A percentile compares a stretch with the other conserved stretches of the same genome.
phyloP scores from a whole-genome alignment of 768 basidiomycete species.

The Pulveroboletus sp. region DNA sequence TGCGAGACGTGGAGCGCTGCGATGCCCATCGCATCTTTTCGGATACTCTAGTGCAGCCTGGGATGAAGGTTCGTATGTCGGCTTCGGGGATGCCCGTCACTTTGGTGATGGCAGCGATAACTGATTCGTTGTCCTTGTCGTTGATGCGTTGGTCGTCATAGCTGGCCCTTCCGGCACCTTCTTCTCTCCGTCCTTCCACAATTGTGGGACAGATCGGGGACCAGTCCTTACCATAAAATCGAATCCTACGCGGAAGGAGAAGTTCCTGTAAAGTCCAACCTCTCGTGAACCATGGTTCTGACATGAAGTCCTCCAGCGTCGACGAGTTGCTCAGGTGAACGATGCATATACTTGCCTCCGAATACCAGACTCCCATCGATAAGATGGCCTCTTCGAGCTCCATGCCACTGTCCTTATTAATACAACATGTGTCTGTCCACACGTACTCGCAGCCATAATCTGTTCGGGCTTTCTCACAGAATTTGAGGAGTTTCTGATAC shows the following conservation, averaged over 20 bases:
- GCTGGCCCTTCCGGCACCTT: not conserved
- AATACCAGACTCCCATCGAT: constrained; percentile 24
- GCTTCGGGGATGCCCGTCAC: constrained; percentile 19
- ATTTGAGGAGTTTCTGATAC: constrained; percentile 24
- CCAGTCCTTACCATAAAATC: constrained; percentile 24
- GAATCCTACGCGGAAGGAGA: constrained; percentile 18
- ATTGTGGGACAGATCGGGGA: constrained; percentile 15
- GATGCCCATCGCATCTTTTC: constrained; percentile 27
- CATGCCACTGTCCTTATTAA: constrained; percentile 23
- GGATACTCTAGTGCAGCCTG: constrained; percentile 12
- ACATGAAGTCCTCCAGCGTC: constrained; percentile 18
- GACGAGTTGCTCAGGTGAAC: constrained; percentile 20
- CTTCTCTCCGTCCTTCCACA: constrained; percentile 16
- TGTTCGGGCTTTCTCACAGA: constrained; percentile 23
- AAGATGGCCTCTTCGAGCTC: constrained; percentile 28
- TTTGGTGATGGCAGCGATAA: constrained; percentile 12
- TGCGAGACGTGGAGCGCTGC: constrained; percentile 18
- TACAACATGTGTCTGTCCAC: constrained; percentile 28
- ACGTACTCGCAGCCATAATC: constrained; percentile 26
- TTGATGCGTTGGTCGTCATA: constrained; percentile 18
- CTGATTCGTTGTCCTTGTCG: constrained; percentile 19
- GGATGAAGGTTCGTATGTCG: constrained; percentile 20
- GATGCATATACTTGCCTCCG: constrained; percentile 21
- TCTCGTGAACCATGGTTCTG: constrained; percentile 22
- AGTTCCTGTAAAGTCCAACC: constrained; percentile 25